Evolutionary conservation across 2,329 filamentous ascomycete genomes (phyloP).

Genomic region (Beauveria sp.): DNA sequence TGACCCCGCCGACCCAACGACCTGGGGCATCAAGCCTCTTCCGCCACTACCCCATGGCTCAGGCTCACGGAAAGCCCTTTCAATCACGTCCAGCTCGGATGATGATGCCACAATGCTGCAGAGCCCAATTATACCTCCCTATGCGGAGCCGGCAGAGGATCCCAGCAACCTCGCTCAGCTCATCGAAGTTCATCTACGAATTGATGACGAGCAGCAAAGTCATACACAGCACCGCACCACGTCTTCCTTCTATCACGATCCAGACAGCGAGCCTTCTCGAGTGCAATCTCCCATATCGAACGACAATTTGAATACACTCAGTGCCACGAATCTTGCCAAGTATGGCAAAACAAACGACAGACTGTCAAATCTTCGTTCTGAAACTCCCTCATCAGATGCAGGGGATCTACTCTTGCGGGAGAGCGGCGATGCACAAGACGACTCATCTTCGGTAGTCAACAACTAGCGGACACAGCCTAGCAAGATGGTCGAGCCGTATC

Average conservation of each 20-base stretch:
- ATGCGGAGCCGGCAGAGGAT: neutral
- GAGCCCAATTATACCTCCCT: constrained; percentile 8
- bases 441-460: constrained; percentile 19
- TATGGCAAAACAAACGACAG: constrained; percentile 23
- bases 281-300: constrained; percentile 23
- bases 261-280: constrained; percentile 11
- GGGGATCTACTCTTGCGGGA: neutral
- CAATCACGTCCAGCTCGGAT: constrained; percentile 1
- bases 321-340: constrained; percentile 21
- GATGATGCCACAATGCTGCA: constrained; percentile 11
- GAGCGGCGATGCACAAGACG: constrained; percentile 16
- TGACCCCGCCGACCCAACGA: constrained; percentile 10
- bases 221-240: constrained; percentile 5
- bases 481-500: constrained; percentile 5
- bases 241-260: constrained; percentile 12
- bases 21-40: constrained; percentile 13
- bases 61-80: neutral
- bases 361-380: constrained; percentile 24
- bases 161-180: constrained; percentile 15
- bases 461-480: constrained; percentile 21
- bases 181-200: constrained; percentile 14
- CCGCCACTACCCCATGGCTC: constrained; percentile 11
- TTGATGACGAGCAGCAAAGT: neutral
- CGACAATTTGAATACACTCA: constrained; percentile 17
- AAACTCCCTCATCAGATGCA: constrained; percentile 13